Percentiles rank a stretch among this genome's conserved stretches.
Conservation (phyloP, 73 alveolate genomes). For the Blepharisma stoltei region DNA sequence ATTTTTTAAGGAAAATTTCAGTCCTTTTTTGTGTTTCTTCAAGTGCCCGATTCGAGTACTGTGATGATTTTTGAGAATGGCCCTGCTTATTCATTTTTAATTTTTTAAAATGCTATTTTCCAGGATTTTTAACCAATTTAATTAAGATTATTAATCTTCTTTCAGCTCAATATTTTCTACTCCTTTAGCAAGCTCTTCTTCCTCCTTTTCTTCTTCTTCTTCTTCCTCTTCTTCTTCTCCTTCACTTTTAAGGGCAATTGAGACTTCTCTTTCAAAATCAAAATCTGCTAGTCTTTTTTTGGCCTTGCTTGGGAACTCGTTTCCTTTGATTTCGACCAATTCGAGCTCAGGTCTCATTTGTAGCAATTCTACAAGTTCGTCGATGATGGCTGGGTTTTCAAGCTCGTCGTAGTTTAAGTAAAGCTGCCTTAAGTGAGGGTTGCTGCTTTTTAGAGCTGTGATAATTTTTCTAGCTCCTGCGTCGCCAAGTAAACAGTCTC, state of each 20-base stretch:
- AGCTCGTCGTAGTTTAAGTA: conserved; percentile 77
- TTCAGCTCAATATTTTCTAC: background rate
- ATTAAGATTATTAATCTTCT: background rate
- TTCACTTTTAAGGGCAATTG: conserved; percentile 20
- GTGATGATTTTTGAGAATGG: too few relatives aligned
- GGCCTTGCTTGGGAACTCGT: conserved; percentile 42
- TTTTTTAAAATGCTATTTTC: too few relatives aligned
- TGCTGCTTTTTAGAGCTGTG: conserved; percentile 47
- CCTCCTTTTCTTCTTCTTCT: conserved; percentile 49
- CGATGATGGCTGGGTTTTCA: conserved; percentile 46
- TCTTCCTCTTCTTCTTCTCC: conserved; percentile 52
- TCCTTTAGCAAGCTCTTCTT: conserved; percentile 30
- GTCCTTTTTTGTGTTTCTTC: too few relatives aligned
- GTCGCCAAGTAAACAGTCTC: conserved; percentile 78
- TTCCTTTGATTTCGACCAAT: conserved; percentile 69
- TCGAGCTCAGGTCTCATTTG: conserved; percentile 66
- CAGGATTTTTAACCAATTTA: too few relatives aligned
- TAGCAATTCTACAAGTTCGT: conserved; percentile 51
- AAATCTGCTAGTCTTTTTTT: conserved; percentile 19
- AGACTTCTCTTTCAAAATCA: conserved; percentile 2
- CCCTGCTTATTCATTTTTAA: too few relatives aligned
- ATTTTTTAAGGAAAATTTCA: too few relatives aligned
- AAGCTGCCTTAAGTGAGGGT: conserved; percentile 53
- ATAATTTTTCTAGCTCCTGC: conserved; percentile 55
- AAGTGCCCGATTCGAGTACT: too few relatives aligned